Base-by-base conservation (phyloP, 2,329 filamentous ascomycete species). In the Alternaria rosae region DNA sequence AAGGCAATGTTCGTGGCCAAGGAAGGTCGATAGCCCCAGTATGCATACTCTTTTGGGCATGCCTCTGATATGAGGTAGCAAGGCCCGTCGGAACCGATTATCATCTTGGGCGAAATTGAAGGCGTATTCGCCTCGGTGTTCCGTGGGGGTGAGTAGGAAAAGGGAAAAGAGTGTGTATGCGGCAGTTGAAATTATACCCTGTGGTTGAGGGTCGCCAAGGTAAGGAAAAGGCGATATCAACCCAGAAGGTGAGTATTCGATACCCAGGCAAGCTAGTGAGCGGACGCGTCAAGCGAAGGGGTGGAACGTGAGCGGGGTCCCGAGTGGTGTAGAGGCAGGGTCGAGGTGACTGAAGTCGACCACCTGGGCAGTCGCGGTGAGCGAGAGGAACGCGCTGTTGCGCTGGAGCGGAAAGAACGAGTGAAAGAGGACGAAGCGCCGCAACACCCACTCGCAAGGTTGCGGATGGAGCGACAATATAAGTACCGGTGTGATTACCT, bases 21-120 rank as follows among this genome's bases (percentile, higher is more conserved):
- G 1, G 78, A 80, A 5, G 82, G 82, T 13, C 72, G 74, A 70
- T 84, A 85, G 26, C 74, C 75, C 74, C 82, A 84, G 62, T 82
- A 81, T 20, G 78, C 80, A 8, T 70, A 54, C 17, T 74, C 67
- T 17, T 83, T 69, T 4, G 78, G 76, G 64, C 82, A 84, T 53
- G 73, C 75, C 6, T 69, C 70, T 15, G 80, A 67, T 8, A 80
- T 82, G 61, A 79, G 81, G 21, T 61, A 59, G 25, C 59, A 61
- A 3, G 10, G 30, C 20, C 73, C 70, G 28, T 72, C 68, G 32
- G 10, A 25, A 25, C 57, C 52, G 15, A 21, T 9, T 3, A 50
- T 43, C 53, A 61, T 61, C 53, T 25, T 59, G 20, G 35, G 20
- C 41, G 10, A 44, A 44, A 11, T 30, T 12, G 15, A 21, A 21